These are phyloP conservation scores for Trametes gibbosa DNA, from an alignment of 768 basidiomycete species.

Conservation along the genomic window DNA sequence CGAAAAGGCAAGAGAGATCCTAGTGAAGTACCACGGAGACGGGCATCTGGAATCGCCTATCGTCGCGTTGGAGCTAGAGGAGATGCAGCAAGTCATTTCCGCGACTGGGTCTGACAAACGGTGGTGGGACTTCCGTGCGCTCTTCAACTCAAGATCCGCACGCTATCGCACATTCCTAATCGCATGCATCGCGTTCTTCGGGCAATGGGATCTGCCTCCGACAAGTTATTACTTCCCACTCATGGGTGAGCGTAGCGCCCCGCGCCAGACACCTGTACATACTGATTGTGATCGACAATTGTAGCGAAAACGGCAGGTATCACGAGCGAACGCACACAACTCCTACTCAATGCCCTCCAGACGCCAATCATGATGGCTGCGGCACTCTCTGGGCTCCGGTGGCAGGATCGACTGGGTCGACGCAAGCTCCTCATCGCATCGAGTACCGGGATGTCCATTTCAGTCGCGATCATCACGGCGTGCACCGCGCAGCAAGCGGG, in stretches of 20 bases:
- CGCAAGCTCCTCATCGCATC: constrained; percentile 33
- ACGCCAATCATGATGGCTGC: constrained; percentile 34
- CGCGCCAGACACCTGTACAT: not conserved
- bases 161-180: constrained; percentile 23
- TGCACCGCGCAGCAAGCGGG: constrained; percentile 32
- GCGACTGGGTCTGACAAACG: constrained; percentile 52
- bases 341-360: constrained; percentile 29
- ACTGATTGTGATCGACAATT: not conserved
- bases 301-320: constrained; percentile 35
- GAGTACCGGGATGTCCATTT: constrained; percentile 26
- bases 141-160: constrained; percentile 19
- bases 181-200: constrained; percentile 47
- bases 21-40: constrained; percentile 71
- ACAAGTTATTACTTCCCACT: constrained; percentile 31
- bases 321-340: constrained; percentile 27
- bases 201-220: constrained; percentile 42
- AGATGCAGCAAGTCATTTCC: constrained; percentile 50
- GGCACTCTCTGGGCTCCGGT: constrained; percentile 32
- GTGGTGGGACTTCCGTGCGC: constrained; percentile 34
- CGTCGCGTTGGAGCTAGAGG: constrained; percentile 27
- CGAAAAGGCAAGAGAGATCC: constrained; percentile 53
- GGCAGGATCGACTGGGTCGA: constrained; percentile 33
- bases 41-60: constrained; percentile 59
- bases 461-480: constrained; percentile 33
- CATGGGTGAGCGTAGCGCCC: constrained; percentile 20